These are phyloP conservation scores for Helichrysum umbraculigerum DNA, from an alignment of 129 eudicot genomes.

Conservation along the genomic window DNA sequence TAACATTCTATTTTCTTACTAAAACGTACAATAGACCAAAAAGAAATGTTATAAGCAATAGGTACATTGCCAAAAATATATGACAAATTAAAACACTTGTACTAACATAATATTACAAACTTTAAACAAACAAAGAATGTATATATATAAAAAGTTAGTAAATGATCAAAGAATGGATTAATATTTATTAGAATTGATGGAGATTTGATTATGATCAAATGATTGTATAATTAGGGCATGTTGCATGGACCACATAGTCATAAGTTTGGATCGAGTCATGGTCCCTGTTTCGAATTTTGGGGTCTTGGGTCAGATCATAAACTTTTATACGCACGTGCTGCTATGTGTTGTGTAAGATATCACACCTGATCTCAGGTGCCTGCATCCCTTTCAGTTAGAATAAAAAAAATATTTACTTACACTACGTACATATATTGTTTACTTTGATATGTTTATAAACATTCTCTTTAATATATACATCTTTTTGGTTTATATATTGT, in stretches of 20 bases:
- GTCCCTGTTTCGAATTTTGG: constrained; percentile 26
- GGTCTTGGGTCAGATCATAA: constrained; percentile 21
- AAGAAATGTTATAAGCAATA: neutral
- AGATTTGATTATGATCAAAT: too few species aligned
- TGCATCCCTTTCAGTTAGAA: neutral
- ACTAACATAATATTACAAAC: neutral
- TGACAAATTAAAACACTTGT: neutral
- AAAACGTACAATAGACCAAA: neutral
- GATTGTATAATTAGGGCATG: constrained; percentile 16
- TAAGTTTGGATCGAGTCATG: constrained; percentile 19
- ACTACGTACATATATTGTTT: neutral
- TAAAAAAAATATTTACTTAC: too few species aligned
- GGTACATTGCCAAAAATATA: constrained; percentile 12
- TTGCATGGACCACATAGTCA: constrained; percentile 22
- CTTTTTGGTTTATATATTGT: too few species aligned
- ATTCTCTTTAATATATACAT: too few species aligned
- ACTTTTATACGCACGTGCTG: constrained; percentile 18
- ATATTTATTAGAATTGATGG: neutral
- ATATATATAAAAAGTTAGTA: neutral
- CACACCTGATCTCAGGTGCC: constrained; percentile 31
- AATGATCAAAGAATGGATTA: too few species aligned
- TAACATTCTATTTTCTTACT: neutral
- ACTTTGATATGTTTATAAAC: neutral
- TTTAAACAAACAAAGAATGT: neutral
- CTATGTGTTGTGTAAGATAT: constrained; percentile 11